These are phyloP conservation scores for Aspergillus hortae DNA, from an alignment of 2,329 filamentous ascomycete genomes.

Conservation along the genomic window DNA sequence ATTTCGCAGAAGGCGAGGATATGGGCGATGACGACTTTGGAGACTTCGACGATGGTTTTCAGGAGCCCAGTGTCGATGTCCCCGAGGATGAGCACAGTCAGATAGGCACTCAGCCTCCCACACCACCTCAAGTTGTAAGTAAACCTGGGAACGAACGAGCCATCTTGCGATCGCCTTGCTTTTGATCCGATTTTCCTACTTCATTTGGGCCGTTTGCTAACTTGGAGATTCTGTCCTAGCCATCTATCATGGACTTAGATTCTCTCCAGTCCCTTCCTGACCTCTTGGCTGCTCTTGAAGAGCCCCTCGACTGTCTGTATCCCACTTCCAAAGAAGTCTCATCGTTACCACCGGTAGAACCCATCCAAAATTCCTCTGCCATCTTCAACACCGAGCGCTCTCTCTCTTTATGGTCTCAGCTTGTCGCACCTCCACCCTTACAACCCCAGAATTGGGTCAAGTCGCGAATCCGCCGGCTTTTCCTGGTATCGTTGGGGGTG, in stretches of 20 bases:
- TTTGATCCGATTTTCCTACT: background rate
- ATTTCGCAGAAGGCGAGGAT: constrained; percentile 51
- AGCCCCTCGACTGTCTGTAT: constrained; percentile 43
- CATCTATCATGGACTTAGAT: constrained; percentile 51
- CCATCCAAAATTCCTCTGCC: constrained; percentile 45
- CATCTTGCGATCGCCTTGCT: background rate
- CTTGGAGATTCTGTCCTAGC: constrained; percentile 19
- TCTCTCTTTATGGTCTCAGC: constrained; percentile 90
- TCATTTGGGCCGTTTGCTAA: constrained; percentile 1
- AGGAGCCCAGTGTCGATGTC: constrained; percentile 41
- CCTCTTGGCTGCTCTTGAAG: constrained; percentile 36
- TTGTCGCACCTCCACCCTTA: constrained; percentile 88
- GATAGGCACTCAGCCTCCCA: constrained; percentile 23
- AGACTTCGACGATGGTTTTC: constrained; percentile 67
- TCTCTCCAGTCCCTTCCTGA: constrained; percentile 46
- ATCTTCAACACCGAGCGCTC: constrained; percentile 83
- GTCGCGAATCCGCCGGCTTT: constrained; percentile 87
- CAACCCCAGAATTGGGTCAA: constrained; percentile 98
- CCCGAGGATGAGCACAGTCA: constrained; percentile 18
- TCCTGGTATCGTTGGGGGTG: constrained; percentile 91
- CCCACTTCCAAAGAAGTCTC: constrained; percentile 37
- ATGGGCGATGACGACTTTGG: constrained; percentile 55
- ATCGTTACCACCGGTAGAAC: constrained; percentile 34
- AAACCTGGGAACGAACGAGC: constrained; percentile 1
- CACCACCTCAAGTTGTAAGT: constrained; percentile 45